These are phyloP conservation scores for Tuctoria greenei DNA, from an alignment of 176 grass and related monocot species.

Conservation along the genomic window DNA sequence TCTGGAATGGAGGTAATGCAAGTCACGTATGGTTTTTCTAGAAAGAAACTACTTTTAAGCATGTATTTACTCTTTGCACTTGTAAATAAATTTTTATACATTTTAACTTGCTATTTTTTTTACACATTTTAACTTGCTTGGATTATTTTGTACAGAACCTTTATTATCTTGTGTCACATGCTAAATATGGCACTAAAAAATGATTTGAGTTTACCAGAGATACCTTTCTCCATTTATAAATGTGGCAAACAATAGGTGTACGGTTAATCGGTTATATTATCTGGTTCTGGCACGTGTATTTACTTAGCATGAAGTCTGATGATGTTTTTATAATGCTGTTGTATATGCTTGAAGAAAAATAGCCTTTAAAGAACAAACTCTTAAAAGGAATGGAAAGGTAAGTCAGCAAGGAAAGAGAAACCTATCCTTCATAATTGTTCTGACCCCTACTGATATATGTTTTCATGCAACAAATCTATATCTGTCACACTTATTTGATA, in stretches of 20 bases:
- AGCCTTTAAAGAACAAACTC: neutral
- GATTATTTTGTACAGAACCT: neutral
- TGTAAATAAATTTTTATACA: neutral
- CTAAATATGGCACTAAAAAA: too few relatives aligned
- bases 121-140: neutral
- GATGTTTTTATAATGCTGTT: neutral
- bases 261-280: neutral
- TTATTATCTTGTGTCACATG: neutral
- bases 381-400: neutral
- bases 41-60: neutral
- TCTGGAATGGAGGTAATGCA: conserved; percentile 94
- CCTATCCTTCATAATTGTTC: neutral
- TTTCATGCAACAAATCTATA: neutral
- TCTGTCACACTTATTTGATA: neutral
- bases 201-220: neutral
- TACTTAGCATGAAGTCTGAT: neutral
- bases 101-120: neutral
- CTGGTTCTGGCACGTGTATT: neutral
- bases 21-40: neutral
- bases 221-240: neutral
- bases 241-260: neutral
- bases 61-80: neutral
- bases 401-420: neutral
- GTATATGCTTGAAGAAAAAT: neutral
- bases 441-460: conserved; percentile 2